Evolutionary conservation across 1,284 basidiomycete genomes (phyloP).

Genomic region (Fomitopsis schrenkii): DNA sequence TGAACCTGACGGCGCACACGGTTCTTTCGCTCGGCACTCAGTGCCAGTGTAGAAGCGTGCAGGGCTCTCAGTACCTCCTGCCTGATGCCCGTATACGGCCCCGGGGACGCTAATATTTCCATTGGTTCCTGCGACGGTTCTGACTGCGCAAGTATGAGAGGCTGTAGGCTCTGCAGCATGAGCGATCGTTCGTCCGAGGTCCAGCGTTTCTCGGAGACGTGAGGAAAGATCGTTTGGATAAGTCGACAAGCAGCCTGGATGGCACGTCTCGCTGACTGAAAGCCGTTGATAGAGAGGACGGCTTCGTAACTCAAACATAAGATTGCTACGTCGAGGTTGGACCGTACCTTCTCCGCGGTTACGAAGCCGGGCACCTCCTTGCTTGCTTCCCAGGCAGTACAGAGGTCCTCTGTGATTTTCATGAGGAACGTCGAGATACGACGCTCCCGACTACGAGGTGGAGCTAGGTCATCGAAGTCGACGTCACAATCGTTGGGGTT

Average conservation of each 20-base stretch:
- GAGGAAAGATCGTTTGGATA: conserved; percentile 37
- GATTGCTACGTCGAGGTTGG: conserved; percentile 65
- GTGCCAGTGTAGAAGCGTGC: conserved; percentile 14
- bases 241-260: conserved; percentile 61
- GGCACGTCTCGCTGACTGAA: conserved; percentile 51
- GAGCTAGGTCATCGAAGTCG: conserved; percentile 27
- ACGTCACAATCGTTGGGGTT: neutral
- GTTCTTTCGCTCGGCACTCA: conserved; percentile 7
- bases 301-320: conserved; percentile 67
- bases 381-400: conserved; percentile 43
- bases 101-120: conserved; percentile 61
- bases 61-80: conserved; percentile 42
- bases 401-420: conserved; percentile 51
- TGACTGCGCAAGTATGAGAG: conserved; percentile 39
- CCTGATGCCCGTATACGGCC: conserved; percentile 63
- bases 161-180: conserved; percentile 63
- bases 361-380: conserved; percentile 33
- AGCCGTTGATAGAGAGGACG: conserved; percentile 59
- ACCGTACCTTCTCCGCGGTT: conserved; percentile 59
- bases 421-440: conserved; percentile 64
- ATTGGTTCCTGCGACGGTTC: conserved; percentile 32
- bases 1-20: conserved; percentile 34
- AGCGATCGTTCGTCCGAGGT: conserved; percentile 54
- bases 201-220: conserved; percentile 48
- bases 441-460: conserved; percentile 53